Base-by-base conservation (phyloP, 2,329 filamentous ascomycete genomes). In the Raffaelea arxii region DNA sequence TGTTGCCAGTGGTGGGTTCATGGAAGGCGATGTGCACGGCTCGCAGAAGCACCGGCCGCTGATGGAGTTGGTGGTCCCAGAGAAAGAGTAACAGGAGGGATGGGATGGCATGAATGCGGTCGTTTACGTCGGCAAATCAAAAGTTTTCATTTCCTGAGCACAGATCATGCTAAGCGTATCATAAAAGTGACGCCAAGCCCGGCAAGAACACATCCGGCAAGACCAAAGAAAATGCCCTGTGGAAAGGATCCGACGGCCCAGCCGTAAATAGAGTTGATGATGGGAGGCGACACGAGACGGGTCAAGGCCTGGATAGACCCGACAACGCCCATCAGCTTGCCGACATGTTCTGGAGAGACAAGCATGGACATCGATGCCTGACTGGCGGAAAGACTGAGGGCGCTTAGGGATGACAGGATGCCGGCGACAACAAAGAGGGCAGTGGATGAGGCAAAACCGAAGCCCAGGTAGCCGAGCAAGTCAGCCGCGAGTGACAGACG, bases 11-110 rank as follows among this genome's bases (percentile, higher is more conserved):
- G 65, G 66, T 3, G 60, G 59, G 11, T 58, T 64, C 14, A 59
- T 61, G 6, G 65, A 66, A 50, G 51, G 55, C 0, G 65, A 68
- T 51, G 62, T 63, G 4, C 58, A 64, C 41, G 65, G 63, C 2
- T 63, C 59, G 6, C 63, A 66, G 47, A 63, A 67, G 51, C 65
- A 68, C 54, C 62, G 57, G 18, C 57, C 60, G 0, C 54, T 67
- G 11, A 44, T 65, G 14, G 50, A 50, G 14, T 44, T 65, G 12
- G 9, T 45, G 9, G 44, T 63, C 27, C 57, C 56, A 22, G 44
- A 35, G 9, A 16, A 30, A 16, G 27, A 30, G 27, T 30, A 30
- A n/a, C n/a, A n/a, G n/a, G n/a, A n/a, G n/a, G n/a, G n/a, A n/a
- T n/a, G n/a, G n/a, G n/a, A n/a, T n/a, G n/a, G n/a, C n/a, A n/a